A percentile compares a stretch with the other conserved stretches of the same genome.
Evolutionary conservation across 495 filamentous ascomycete species (phyloP).

Genomic region (Penicillium macrosclerotiorum): DNA sequence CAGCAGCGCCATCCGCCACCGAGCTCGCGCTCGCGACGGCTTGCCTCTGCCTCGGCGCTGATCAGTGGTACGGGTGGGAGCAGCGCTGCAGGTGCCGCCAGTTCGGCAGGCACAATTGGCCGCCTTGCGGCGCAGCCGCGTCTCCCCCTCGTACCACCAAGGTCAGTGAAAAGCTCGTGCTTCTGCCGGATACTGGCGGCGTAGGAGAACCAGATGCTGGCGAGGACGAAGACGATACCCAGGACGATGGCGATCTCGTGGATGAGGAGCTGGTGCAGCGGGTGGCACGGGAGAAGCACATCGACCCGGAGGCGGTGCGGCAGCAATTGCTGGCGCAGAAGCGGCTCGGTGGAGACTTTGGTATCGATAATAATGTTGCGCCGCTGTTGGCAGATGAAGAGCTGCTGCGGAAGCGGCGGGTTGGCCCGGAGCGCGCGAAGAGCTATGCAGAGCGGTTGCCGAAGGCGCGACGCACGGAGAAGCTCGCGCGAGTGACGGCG

Average conservation of each 20-base stretch:
- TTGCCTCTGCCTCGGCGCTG: constrained; percentile 37
- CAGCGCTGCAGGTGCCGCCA: constrained; percentile 15
- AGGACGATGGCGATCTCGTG: constrained; percentile 42
- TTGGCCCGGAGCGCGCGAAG: constrained; percentile 65
- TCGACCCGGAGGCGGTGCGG: constrained; percentile 40
- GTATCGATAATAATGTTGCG: constrained; percentile 59
- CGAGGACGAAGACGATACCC: constrained; percentile 23
- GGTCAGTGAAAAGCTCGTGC: constrained; percentile 88
- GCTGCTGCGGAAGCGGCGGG: constrained; percentile 58
- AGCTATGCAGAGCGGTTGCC: constrained; percentile 93
- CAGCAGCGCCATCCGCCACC: constrained; percentile 76
- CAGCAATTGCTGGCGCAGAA: constrained; percentile 36
- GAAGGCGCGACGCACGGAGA: constrained; percentile 82
- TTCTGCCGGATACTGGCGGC: constrained; percentile 78
- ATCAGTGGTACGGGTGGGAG: constrained; percentile 22
- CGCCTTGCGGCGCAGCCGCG: constrained; percentile 61
- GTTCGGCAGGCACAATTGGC: constrained; percentile 28
- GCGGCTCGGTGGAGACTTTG: constrained; percentile 48
- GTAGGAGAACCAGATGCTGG: constrained; percentile 24
- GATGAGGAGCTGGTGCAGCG: constrained; percentile 46
- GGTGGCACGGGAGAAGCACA: constrained; percentile 34
- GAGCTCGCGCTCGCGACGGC: constrained; percentile 50
- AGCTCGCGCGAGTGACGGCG: constrained; percentile 84
- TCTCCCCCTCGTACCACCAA: constrained; percentile 88
- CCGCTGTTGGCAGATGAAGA: constrained; percentile 83